Evolutionary conservation across 257 asterid species (phyloP).

Genomic region (Fraxinus americana): DNA sequence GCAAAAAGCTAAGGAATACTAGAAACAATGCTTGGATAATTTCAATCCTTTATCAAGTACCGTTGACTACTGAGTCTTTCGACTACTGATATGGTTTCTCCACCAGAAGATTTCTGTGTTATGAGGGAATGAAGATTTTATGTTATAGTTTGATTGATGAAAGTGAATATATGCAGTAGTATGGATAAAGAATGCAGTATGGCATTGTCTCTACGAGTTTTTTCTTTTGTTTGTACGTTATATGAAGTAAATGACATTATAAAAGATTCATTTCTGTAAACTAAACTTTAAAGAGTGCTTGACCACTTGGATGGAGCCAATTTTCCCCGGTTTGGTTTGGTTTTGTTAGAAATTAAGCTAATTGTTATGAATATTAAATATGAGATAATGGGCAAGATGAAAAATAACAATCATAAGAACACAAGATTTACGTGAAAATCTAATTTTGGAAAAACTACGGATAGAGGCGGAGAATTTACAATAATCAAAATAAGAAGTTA

Average conservation of each 20-base stretch:
- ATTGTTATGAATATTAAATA: too few species aligned
- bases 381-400: too few species aligned
- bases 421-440: too few species aligned
- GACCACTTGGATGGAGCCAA: neutral
- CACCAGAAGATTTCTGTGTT: neutral
- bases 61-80: neutral
- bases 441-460: too few species aligned
- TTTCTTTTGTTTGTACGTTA: neutral
- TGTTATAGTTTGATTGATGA: neutral
- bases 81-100: neutral
- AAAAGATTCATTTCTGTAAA: neutral
- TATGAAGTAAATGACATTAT: too few species aligned
- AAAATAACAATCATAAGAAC: too few species aligned
- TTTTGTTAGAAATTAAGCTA: too few species aligned
- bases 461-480: too few species aligned
- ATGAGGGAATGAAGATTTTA: neutral
- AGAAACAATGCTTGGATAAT: constrained; percentile 15
- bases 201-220: neutral
- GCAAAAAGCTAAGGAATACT: constrained; percentile 74
- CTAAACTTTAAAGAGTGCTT: neutral
- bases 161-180: neutral
- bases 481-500: too few species aligned
- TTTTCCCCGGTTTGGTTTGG: too few species aligned
- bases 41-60: neutral
- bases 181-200: neutral